Base-by-base conservation (phyloP, 805 yeast genomes). In the Ogataea nitratoaversa region DNA sequence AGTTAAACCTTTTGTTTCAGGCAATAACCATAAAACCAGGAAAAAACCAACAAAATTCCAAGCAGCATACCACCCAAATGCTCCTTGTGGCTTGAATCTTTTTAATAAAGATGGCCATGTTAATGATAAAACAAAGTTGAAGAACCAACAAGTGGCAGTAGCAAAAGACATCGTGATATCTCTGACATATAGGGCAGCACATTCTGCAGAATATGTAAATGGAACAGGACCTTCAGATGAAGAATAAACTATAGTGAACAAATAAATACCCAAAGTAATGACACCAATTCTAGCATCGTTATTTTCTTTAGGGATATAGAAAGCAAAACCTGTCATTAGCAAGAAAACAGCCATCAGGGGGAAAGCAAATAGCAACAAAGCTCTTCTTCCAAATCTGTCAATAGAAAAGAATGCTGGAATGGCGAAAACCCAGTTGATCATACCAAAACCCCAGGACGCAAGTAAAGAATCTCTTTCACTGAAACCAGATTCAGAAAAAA, bases 221-320 rank as follows among this genome's bases (percentile, higher is more conserved):
- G 95, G 95, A 33, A 87, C 93, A 12, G 93, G 95, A 32, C 95
- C 95, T 60, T 84, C 87, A 40, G 95, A 91, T 3, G 85, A 78
- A 0, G 95, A 84, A 63, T 87, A 87, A 41, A 83, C 82, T 32
- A 78, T 72, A 0, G 87, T 68, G 62, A 75, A 86, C 23, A 87
- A 56, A 58, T 87, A 87, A 42, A 87, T 80, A 49, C 93, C 95
- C 45, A 78, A 66, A 5, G 83, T 69, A 41, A 85, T 79, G 39
- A 82, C 71, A 3, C 80, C 96, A 43, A 82, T 62, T 53, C 85
- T 72, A 4, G 80, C 81, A 7, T 74, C 60, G 19, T 54, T 56
- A 12, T 57, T 52, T 8, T 41, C 44, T 1, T 69, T 70, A 24
- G 75, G 71, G 44, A 84, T 81, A 74, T 81, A 81, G 67, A 85